Evolutionary conservation across 2,329 filamentous ascomycete genomes (phyloP).

Genomic region (Bipolaris bicolor): DNA sequence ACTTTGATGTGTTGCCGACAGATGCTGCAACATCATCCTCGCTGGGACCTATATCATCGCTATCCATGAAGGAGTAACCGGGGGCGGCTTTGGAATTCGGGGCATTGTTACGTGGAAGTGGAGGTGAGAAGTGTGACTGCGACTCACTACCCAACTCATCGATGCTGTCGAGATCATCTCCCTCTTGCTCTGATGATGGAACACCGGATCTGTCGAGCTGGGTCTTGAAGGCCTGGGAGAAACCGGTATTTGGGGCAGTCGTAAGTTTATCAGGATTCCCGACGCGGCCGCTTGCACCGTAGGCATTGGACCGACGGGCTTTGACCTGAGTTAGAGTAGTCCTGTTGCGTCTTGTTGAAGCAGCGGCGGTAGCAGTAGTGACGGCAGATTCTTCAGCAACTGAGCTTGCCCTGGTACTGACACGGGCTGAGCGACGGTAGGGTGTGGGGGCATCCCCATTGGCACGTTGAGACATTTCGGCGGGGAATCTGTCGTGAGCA

Average conservation of each 20-base stretch:
- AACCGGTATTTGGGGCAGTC: slow-evolving; percentile 36
- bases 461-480: slow-evolving; percentile 31
- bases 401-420: slow-evolving; percentile 36
- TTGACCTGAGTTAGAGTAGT: slow-evolving; percentile 41
- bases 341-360: slow-evolving; percentile 28
- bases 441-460: slow-evolving; percentile 36
- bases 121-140: slow-evolving; percentile 15
- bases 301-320: slow-evolving; percentile 43
- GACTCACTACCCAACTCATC: slow-evolving; percentile 21
- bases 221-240: slow-evolving; percentile 40
- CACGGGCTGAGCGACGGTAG: slow-evolving; percentile 37
- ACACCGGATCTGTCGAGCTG: slow-evolving; percentile 36
- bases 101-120: not conserved
- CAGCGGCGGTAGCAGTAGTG: slow-evolving; percentile 25
- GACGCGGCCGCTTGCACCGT: slow-evolving; percentile 45
- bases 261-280: slow-evolving; percentile 38
- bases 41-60: slow-evolving; percentile 26
- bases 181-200: slow-evolving; percentile 27
- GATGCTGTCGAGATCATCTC: slow-evolving; percentile 18
- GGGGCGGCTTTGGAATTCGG: slow-evolving; percentile 14
- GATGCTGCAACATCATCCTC: slow-evolving; percentile 32
- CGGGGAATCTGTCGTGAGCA: not conserved
- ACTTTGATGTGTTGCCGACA: slow-evolving; percentile 40
- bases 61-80: slow-evolving; percentile 26
- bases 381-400: slow-evolving; percentile 32